Base-by-base conservation (phyloP, 2,329 filamentous ascomycete species). In the Colletotrichum salicis region DNA sequence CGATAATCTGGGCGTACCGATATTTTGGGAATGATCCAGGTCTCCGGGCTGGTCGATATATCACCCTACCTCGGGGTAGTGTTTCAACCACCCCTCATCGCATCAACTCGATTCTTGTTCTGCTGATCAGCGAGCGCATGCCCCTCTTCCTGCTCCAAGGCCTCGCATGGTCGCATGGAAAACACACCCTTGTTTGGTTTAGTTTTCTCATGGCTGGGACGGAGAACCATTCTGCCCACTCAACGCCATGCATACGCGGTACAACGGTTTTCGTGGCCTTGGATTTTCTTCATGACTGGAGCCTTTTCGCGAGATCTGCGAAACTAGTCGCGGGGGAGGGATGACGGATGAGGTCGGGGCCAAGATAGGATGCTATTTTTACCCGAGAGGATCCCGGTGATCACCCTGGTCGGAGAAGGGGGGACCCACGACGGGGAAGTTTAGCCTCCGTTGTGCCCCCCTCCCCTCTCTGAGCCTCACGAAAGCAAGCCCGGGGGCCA, bases 381-480 rank as follows among this genome's bases (percentile, higher is more conserved):
- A 70, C 65, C 41, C 54, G n/a, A 45, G 33, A 48, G 64, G 48
- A 37, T 60, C 70, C 64, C 59, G 48, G 65, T 64, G 70, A 64
- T 70, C 70, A 59, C 59, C 70, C 65, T 59, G 33, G 65, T 60
- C 19, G 54, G 55, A 51, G 70, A 55, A 48, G 56, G 48, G 37
- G 58, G 45, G 60, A 57, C 35, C 69, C 59, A 64, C 24, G 64
- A 68, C 48, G 45, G 65, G 55, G 65, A 60, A 55, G 60, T 69
- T 69, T 55, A 62, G 31, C 65, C 27, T 27, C 61, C 45, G 69
- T 63, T 58, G 64, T 58, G 15, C 81, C 82, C 2, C 84, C 83
- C 60, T 13, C 80, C 82, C 2, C 83, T 83, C 62, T 80, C 82
- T 19, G 78, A 80, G 35, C 76, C 78, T 56, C 75, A 76, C 29